A percentile compares a stretch with the other conserved stretches of the same genome.
These are phyloP conservation scores for Fomitopsis schrenkii DNA, from an alignment of 1,284 basidiomycete genomes.

Conservation along the genomic window DNA sequence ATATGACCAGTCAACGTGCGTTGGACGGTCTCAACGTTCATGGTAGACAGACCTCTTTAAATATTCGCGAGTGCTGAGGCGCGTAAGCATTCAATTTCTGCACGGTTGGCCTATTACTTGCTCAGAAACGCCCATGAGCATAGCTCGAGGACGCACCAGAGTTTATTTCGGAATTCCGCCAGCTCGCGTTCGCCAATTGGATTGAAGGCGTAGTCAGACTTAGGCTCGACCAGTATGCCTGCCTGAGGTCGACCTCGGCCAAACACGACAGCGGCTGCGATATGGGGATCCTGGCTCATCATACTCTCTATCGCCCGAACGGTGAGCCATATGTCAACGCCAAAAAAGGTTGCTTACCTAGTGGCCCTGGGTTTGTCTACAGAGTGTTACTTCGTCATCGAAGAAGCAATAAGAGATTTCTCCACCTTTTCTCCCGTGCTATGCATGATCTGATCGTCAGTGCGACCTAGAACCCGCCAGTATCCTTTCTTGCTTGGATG, in stretches of 20 bases:
- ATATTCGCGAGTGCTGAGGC: slow-evolving; percentile 32
- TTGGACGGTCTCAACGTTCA: background rate
- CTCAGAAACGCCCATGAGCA: background rate
- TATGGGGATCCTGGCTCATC: slow-evolving; percentile 24
- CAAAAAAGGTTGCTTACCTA: background rate
- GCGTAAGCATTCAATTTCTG: slow-evolving; percentile 30
- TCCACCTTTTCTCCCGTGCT: slow-evolving; percentile 47
- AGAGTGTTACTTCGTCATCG: background rate
- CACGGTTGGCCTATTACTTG: slow-evolving; percentile 25
- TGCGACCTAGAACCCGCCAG: slow-evolving; percentile 44
- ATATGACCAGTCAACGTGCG: background rate
- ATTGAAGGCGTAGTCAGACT: slow-evolving; percentile 22
- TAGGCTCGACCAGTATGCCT: slow-evolving; percentile 35
- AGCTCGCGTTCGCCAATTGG: slow-evolving; percentile 19
- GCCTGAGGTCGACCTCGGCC: slow-evolving; percentile 35
- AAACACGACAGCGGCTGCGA: slow-evolving; percentile 32
- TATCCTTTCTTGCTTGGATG: slow-evolving; percentile 41
- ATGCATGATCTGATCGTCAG: slow-evolving; percentile 50
- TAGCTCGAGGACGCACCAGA: slow-evolving; percentile 25
- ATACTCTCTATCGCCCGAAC: slow-evolving; percentile 21
- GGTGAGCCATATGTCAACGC: background rate
- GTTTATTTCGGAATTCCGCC: slow-evolving; percentile 24
- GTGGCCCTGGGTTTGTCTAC: slow-evolving; percentile 22
- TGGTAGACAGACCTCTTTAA: slow-evolving; percentile 28
- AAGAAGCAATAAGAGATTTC: background rate